Base-by-base conservation (phyloP, 2,329 filamentous ascomycete genomes). In the Tothia fuscella region DNA sequence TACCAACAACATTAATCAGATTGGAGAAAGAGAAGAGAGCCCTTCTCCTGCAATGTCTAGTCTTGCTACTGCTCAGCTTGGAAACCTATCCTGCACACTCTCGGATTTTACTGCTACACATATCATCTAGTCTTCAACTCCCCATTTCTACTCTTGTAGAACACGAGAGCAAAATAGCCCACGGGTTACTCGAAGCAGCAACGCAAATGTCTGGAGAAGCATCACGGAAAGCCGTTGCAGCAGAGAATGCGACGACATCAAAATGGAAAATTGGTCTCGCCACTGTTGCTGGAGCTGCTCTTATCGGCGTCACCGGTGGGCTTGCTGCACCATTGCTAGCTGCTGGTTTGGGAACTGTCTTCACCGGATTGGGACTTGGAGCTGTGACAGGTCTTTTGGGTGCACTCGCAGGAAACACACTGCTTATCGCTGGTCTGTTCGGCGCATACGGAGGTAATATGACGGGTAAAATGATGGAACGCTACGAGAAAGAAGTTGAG, bases 1-100 rank as follows among this genome's bases (percentile, higher is more conserved):
- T 31, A 17, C 14, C 19, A 22, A 40, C 37, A 28, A 29, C 24
- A 13, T 26, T 40, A 12, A 17, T 26, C 19, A 40, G 6, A 10
- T n/a, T 40, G 14, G 37, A 40, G 6, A 20, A 40, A 21, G 37
- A 40, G 25, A 30, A 40, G 19, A 20, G 25, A 20, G 16, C 24
- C 20, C 64, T 87, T 6, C 68, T 93, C 5, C 62, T 93, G 6
- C 80, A 91, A 51, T 74, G 78, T 1, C 64, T 86, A 9, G 43
- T 63, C 2, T 49, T 62, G 2, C 48, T 63, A 9, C 45, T 63
- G n/a, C 47, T 63, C 16, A 61, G 58, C 42, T 47, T 63, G 9
- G 60, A 63, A 45, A 51, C 57, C 42, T 62, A 63, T 38, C 52
- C 57, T 16, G 51, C 59, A 3, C 50, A 61, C 36, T 62, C 60